Evolutionary conservation across 192 early-diverging fungal genomes (phyloP).

Genomic region (Linnemannia schmuckeri): DNA sequence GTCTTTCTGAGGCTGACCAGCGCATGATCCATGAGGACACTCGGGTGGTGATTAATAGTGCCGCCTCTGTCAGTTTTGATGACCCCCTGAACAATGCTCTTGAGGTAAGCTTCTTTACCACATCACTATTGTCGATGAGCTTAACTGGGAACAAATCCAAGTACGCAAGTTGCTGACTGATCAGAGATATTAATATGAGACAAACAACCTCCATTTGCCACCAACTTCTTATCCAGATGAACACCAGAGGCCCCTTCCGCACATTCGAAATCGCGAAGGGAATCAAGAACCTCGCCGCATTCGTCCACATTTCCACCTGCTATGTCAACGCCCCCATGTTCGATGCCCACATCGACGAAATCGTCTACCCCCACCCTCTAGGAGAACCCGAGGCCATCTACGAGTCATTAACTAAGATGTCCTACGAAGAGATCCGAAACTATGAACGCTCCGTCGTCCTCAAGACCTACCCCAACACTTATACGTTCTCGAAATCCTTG

Average conservation of each 20-base stretch:
- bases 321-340: conserved; percentile 47
- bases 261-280: conserved; percentile 44
- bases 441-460: conserved; percentile 46
- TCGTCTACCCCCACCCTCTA: conserved; percentile 36
- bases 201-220: background rate
- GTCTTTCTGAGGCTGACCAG: conserved; percentile 54
- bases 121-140: background rate
- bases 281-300: conserved; percentile 29
- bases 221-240: conserved; percentile 27
- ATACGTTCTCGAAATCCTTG: conserved; percentile 62
- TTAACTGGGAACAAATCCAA: background rate
- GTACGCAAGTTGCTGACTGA: background rate
- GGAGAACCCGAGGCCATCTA: conserved; percentile 41
- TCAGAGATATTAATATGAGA: background rate
- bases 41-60: conserved; percentile 62
- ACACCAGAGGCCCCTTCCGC: conserved; percentile 40
- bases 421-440: conserved; percentile 46
- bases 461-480: conserved; percentile 60
- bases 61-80: conserved; percentile 60
- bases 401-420: conserved; percentile 31
- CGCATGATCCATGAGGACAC: conserved; percentile 56
- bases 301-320: conserved; percentile 52
- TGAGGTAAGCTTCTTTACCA: conserved; percentile 45
- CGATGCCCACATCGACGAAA: conserved; percentile 28
- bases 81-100: conserved; percentile 61